Evolutionary conservation across 192 early-diverging fungal species (phyloP).

Genomic region (Backusella sp.): DNA sequence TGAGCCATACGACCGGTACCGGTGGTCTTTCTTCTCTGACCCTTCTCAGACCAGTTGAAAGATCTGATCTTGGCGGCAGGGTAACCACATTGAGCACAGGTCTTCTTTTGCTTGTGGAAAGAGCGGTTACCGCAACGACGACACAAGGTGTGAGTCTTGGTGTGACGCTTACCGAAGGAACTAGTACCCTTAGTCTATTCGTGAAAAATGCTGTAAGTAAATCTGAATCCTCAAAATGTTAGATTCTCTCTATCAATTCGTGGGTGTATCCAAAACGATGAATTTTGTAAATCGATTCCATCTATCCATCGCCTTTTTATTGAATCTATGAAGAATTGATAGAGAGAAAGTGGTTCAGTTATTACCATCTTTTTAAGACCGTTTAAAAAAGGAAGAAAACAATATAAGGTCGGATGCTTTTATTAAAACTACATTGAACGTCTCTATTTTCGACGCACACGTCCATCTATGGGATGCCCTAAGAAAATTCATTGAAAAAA

Average conservation of each 20-base stretch:
- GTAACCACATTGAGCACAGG: constrained; percentile 98
- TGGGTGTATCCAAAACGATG: background rate
- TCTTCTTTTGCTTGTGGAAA: constrained; percentile 99
- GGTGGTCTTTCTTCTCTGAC: constrained; percentile 97
- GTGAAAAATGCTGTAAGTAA: background rate
- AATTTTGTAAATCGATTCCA: background rate
- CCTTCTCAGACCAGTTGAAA: constrained; percentile 98
- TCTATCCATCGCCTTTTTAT: background rate
- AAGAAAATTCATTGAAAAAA: background rate
- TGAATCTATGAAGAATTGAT: background rate
- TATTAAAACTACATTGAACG: constrained; percentile 3
- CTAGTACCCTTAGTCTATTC: constrained; percentile 95
- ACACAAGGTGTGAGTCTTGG: constrained; percentile 99
- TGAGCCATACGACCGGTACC: constrained; percentile 98
- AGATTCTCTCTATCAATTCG: background rate
- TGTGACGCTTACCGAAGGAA: constrained; percentile 99
- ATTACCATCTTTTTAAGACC: constrained; percentile 18
- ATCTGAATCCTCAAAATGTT: background rate
- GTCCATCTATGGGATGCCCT: background rate
- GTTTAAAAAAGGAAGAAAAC: constrained; percentile 19
- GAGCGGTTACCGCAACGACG: constrained; percentile 94
- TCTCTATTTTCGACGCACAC: background rate
- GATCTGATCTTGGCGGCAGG: constrained; percentile 96
- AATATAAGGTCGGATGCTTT: background rate
- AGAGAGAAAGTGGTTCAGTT: background rate